Percentiles rank a stretch among this genome's conserved stretches.
These are phyloP conservation scores for Dipodascus geniculatus DNA, from an alignment of 805 yeast species.

Conservation along the genomic window DNA sequence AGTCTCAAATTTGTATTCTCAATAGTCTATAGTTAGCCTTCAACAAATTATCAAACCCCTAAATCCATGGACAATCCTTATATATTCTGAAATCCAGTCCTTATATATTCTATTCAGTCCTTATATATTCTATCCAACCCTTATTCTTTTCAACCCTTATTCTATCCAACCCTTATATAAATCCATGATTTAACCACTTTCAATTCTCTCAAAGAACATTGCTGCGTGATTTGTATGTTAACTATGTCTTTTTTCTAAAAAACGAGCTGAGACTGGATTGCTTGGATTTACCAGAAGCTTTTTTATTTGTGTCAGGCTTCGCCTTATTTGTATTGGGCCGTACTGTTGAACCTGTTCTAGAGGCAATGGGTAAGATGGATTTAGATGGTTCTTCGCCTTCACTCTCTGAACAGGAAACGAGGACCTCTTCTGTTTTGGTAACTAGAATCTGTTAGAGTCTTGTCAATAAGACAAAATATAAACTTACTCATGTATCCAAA, in stretches of 20 bases:
- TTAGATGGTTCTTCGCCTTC: background rate
- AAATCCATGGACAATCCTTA: too few relatives aligned
- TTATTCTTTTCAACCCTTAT: too few relatives aligned
- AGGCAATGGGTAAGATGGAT: background rate
- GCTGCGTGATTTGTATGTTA: too few relatives aligned
- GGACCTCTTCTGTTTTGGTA: background rate
- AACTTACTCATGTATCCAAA: constrained; percentile 1
- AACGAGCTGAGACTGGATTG: background rate
- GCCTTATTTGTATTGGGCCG: background rate
- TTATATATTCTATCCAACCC: too few relatives aligned
- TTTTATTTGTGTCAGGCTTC: background rate
- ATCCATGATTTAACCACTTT: too few relatives aligned
- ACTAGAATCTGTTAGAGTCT: background rate
- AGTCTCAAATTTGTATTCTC: too few relatives aligned
- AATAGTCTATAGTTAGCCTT: too few relatives aligned
- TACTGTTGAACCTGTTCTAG: background rate
- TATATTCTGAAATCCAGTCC: too few relatives aligned
- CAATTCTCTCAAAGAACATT: too few relatives aligned
- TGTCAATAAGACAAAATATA: background rate
- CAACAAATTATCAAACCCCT: too few relatives aligned
- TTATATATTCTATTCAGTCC: too few relatives aligned
- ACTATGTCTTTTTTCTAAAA: background rate
- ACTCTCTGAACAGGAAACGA: background rate
- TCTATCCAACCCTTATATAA: too few relatives aligned
- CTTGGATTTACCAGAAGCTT: background rate